phyloP scores from a whole-genome alignment of 192 early-diverging fungal genomes.

The Mortierella alpina region DNA sequence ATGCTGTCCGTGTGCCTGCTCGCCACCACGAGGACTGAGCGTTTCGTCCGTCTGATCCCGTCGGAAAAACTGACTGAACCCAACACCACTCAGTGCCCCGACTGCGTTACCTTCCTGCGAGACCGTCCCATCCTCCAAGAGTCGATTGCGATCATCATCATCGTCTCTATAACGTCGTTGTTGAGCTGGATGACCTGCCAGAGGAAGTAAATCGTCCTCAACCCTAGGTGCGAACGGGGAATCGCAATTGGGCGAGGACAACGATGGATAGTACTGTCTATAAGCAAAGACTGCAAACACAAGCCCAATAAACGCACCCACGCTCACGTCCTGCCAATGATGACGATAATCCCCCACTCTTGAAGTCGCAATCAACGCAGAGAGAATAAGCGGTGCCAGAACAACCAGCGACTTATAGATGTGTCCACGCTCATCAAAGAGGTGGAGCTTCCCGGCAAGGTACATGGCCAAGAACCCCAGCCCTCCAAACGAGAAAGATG shows the following conservation, averaged over 20 bases:
- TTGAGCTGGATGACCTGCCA: not conserved
- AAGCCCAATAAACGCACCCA: conserved; percentile 66
- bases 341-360: conserved; percentile 82
- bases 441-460: conserved; percentile 77
- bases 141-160: not conserved
- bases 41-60: conserved; percentile 6
- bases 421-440: conserved; percentile 74
- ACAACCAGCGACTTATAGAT: conserved; percentile 77
- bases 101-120: too few relatives aligned
- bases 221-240: conserved; percentile 42
- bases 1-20: too few relatives aligned
- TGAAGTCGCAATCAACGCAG: conserved; percentile 71
- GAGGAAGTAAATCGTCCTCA: conserved; percentile 19
- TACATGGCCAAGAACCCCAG: conserved; percentile 75
- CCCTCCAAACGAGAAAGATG: conserved; percentile 82
- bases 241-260: conserved; percentile 24
- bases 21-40: too few relatives aligned
- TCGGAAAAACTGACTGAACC: conserved; percentile 24
- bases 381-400: conserved; percentile 66
- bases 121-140: not conserved
- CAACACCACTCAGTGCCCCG: conserved; percentile 4
- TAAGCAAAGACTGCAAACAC: conserved; percentile 74
- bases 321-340: conserved; percentile 81
- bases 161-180: not conserved
- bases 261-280: conserved; percentile 73